These are phyloP conservation scores for Eucalyptus guilfoylei DNA, from an alignment of 345 rosid genomes.

Conservation along the genomic window DNA sequence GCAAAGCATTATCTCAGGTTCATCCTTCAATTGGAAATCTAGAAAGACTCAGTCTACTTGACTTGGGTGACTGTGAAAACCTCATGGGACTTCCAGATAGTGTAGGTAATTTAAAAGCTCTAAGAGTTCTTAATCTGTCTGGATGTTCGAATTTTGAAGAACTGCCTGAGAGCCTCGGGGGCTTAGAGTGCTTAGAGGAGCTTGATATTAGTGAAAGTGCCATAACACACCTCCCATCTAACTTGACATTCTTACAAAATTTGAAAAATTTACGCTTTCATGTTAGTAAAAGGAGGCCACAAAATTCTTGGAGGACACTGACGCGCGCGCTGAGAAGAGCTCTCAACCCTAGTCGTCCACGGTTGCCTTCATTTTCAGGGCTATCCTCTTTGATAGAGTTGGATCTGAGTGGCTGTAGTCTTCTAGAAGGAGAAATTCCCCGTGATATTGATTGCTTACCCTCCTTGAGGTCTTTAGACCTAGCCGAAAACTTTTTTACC, in stretches of 20 bases:
- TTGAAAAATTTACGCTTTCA: background rate
- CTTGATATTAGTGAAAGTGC: background rate
- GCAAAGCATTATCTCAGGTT: background rate
- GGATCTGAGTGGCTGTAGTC: background rate
- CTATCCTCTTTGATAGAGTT: background rate
- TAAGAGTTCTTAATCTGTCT: background rate
- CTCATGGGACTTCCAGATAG: background rate
- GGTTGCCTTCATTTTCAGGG: background rate
- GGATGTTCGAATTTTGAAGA: background rate
- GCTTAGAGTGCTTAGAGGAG: background rate
- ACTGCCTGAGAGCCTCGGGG: background rate
- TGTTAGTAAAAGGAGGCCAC: background rate
- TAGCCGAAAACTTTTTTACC: rapidly evolving
- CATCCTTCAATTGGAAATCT: background rate
- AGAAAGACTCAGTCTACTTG: background rate
- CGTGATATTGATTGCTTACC: background rate
- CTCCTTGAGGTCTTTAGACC: background rate
- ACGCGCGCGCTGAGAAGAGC: rapidly evolving
- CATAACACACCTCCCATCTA: background rate
- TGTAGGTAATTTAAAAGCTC: background rate
- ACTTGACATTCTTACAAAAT: background rate
- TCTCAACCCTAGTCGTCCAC: background rate
- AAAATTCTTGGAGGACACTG: background rate
- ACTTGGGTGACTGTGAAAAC: background rate
- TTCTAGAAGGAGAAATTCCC: background rate